phyloP scores from a whole-genome alignment of 768 basidiomycete species.

The Russula sp. region DNA sequence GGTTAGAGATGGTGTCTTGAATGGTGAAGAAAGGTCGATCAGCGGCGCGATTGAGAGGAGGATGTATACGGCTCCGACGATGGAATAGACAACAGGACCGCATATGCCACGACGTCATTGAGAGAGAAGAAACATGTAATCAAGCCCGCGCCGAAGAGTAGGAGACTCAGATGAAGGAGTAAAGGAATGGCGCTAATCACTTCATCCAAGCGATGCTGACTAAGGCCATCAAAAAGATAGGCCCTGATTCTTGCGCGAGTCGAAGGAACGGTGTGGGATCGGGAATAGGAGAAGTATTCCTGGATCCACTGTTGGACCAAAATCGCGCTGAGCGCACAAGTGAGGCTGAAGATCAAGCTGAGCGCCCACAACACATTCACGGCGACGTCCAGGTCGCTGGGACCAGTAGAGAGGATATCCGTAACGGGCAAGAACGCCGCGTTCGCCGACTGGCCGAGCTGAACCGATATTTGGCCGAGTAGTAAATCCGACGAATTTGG shows the following conservation, averaged over 20 bases:
- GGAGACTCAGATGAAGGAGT: slow-evolving; percentile 25
- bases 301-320: slow-evolving; percentile 24
- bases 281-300: slow-evolving; percentile 12
- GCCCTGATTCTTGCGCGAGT: slow-evolving; percentile 24
- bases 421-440: not conserved
- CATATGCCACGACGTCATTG: slow-evolving; percentile 19
- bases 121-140: slow-evolving; percentile 20
- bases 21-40: slow-evolving; percentile 20
- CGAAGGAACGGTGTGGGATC: slow-evolving; percentile 18
- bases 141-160: slow-evolving; percentile 26
- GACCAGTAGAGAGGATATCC: not conserved
- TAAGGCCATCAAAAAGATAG: slow-evolving; percentile 21
- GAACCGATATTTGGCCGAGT: slow-evolving; percentile 17
- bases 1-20: slow-evolving; percentile 25
- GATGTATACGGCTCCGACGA: slow-evolving; percentile 10
- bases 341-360: slow-evolving; percentile 19
- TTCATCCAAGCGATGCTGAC: slow-evolving; percentile 9
- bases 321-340: slow-evolving; percentile 14
- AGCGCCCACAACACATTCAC: slow-evolving; percentile 20
- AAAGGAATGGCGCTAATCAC: slow-evolving; percentile 14
- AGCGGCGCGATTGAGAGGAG: slow-evolving; percentile 23
- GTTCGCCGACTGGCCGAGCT: not conserved
- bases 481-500: slow-evolving; percentile 5
- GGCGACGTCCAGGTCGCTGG: slow-evolving; percentile 1
- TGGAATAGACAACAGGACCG: slow-evolving; percentile 4